Percentiles rank a stretch among this genome's conserved stretches.
These are phyloP conservation scores for Tetrastigma voinierianum DNA, from an alignment of 164 flowering plant species.

Conservation along the genomic window DNA sequence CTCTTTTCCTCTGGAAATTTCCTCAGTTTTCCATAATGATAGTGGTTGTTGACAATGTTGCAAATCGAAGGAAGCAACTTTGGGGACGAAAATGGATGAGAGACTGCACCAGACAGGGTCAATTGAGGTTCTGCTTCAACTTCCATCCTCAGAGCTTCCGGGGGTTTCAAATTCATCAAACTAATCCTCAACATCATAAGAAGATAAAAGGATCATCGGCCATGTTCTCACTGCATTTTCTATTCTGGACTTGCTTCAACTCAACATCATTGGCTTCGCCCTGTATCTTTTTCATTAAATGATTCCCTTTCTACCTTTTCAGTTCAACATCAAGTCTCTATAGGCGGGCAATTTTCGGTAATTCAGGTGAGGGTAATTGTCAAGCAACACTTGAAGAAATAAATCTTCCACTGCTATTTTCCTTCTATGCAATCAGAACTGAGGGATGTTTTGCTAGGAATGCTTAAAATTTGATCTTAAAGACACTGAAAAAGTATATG, in stretches of 20 bases:
- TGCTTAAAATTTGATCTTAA: no score
- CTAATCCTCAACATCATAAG: background rate
- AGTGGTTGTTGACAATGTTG: background rate
- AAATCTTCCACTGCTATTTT: no score
- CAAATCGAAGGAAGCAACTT: background rate
- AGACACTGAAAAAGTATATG: no score
- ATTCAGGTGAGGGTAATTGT: no score
- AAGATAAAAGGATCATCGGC: constrained; percentile 10
- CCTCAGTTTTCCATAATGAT: constrained; percentile 4
- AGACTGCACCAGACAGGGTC: background rate
- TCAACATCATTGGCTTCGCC: constrained; percentile 8
- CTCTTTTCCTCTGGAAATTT: background rate
- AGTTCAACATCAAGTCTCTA: no score
- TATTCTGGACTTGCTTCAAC: background rate
- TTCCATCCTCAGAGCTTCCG: constrained; percentile 1
- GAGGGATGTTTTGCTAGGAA: no score
- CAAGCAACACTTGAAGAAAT: no score
- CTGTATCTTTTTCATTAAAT: background rate
- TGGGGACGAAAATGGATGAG: background rate
- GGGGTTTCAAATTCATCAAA: constrained; percentile 7
- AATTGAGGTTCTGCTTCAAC: no score
- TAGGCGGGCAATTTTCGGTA: no score
- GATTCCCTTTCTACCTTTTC: background rate
- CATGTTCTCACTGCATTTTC: constrained; percentile 8
- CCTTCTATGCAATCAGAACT: no score